phyloP scores from a whole-genome alignment of 1,139 yeast species.

The Hansenula lynferdii region DNA sequence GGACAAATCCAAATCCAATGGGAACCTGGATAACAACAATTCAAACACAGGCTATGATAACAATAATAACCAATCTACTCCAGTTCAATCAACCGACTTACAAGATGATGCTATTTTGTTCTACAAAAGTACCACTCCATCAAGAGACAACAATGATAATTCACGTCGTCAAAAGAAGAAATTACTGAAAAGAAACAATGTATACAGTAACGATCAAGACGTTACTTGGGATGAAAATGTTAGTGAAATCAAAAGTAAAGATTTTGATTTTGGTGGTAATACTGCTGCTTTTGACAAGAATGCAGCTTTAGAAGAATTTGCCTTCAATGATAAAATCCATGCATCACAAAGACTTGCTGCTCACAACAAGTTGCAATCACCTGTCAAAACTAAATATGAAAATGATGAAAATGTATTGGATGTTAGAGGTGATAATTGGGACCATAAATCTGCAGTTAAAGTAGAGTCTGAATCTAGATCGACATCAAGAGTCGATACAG shows the following conservation, averaged over 20 bases:
- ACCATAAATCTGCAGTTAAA: constrained; percentile 22
- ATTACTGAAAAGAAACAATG: constrained; percentile 3
- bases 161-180: constrained; percentile 8
- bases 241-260: constrained; percentile 47
- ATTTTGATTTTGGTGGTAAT: constrained; percentile 85
- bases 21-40: too few species aligned
- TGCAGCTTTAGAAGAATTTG: constrained; percentile 74
- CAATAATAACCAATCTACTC: not conserved
- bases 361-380: constrained; percentile 50
- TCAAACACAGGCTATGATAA: constrained; percentile 6
- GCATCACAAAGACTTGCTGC: constrained; percentile 68
- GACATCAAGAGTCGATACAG: constrained; percentile 8
- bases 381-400: constrained; percentile 39
- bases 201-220: constrained; percentile 14
- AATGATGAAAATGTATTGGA: constrained; percentile 72
- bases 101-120: constrained; percentile 15
- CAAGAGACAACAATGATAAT: constrained; percentile 1
- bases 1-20: constrained; percentile 1
- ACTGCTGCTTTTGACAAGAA: constrained; percentile 79
- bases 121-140: constrained; percentile 4
- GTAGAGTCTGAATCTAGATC: not conserved
- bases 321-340: constrained; percentile 54
- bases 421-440: constrained; percentile 58
- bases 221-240: constrained; percentile 54
- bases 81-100: not conserved